phyloP scores from a whole-genome alignment of 306 rosid species.

The Prunus dulcis region DNA sequence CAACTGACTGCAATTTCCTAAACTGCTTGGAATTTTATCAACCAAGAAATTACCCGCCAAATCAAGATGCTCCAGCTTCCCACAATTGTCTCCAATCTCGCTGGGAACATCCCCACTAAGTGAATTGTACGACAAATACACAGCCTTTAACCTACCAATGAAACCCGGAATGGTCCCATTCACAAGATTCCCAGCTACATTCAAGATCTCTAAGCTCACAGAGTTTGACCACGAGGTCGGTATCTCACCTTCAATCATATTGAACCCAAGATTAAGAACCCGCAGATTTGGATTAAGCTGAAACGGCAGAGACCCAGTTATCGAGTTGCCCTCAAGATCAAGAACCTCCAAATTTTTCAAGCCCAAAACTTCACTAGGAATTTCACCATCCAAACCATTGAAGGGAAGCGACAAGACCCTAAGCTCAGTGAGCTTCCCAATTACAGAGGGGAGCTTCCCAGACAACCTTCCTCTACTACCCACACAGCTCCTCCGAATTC shows the following conservation, averaged over 20 bases:
- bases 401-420: conserved; percentile 68
- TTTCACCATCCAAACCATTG: conserved; percentile 55
- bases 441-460: conserved; percentile 51
- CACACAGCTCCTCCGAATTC: conserved; percentile 53
- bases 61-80: conserved; percentile 80
- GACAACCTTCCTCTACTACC: conserved; percentile 42
- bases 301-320: conserved; percentile 57
- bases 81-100: conserved; percentile 69
- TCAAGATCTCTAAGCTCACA: conserved; percentile 56
- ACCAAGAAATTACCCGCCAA: conserved; percentile 69
- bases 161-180: conserved; percentile 73
- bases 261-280: conserved; percentile 75
- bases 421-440: conserved; percentile 64
- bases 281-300: conserved; percentile 38
- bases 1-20: conserved; percentile 69
- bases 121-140: conserved; percentile 56
- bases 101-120: conserved; percentile 54
- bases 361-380: conserved; percentile 62
- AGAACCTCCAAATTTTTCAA: conserved; percentile 73
- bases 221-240: conserved; percentile 43
- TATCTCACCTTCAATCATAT: conserved; percentile 58
- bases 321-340: conserved; percentile 76
- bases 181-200: conserved; percentile 61
- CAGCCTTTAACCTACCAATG: conserved; percentile 58
- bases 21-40: conserved; percentile 48